Evolutionary conservation across 768 basidiomycete species (phyloP), one percentile per base, ranked within the genome.

Genomic region (Tulasnella sp.): DNA sequence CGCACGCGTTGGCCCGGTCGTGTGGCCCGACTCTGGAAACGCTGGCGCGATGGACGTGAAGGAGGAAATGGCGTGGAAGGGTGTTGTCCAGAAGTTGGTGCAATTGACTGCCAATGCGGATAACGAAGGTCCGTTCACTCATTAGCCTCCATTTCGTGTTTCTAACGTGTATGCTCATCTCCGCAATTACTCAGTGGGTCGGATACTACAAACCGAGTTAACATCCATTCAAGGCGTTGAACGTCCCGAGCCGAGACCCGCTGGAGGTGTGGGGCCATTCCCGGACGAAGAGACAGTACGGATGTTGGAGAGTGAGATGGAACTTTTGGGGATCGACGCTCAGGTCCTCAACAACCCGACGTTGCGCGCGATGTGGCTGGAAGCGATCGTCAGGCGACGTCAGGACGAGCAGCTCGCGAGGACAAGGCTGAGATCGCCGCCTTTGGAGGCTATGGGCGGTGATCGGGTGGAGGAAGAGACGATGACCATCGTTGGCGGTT

Each of bases 1-100:
- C 9, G 80, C 78, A 15, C 76, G 84, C 19, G 81, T 92, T 4
- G 79, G 79, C 0, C 89, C 89, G 0, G 79, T 80, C 29, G 73
- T 91, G 58, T 78, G 82, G 63, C 80, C 83, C 19, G 34, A 42
- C 15, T 21, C 19, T 15, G 52, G 24, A 26, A 47, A 42, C 15
- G 27, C 52, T 21, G 52, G 52, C 9, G 17, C 1, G 17, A 50
- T 34, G 60, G 38, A 21, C 29, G 61, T 58, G 53, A 56, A 30
- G 38, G 60, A 32, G 41, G 34, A 23, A 17, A 62, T 44, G 42
- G 23, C 34, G 38, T 50, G 32, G 42, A 27, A 19, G 11, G 27
- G 21, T 24, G 17, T 43, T 10, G 27, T 58, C 21, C 52, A 62
- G 27, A 55, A 41, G 27, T 70, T 82, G 3, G 72, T 71, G 10